Conservation (phyloP, 1,139 yeast genomes). For the Groenewaldozyma sp. region DNA sequence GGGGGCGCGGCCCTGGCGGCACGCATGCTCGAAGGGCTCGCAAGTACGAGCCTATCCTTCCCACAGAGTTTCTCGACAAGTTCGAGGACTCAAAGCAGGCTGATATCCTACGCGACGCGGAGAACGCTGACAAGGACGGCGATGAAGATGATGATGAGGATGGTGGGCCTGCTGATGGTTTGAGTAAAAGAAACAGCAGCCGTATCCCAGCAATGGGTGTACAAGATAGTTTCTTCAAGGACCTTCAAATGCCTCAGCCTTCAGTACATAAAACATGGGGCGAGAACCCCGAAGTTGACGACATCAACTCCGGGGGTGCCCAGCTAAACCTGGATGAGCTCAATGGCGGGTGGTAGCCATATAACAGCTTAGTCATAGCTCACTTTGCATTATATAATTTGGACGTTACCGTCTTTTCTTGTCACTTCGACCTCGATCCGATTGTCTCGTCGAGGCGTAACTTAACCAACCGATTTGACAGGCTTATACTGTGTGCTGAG, state of each 20-base stretch:
- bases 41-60: slow-evolving; percentile 31
- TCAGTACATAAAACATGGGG: slow-evolving; percentile 26
- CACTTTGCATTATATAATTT: too few species aligned
- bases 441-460: too few species aligned
- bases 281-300: slow-evolving; percentile 17
- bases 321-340: slow-evolving; percentile 17
- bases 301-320: slow-evolving; percentile 12
- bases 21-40: slow-evolving; percentile 28
- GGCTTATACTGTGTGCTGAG: too few species aligned
- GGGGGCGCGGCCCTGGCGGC: slow-evolving; percentile 37
- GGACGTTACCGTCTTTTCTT: too few species aligned
- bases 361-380: too few species aligned
- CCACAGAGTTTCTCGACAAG: slow-evolving; percentile 32
- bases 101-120: slow-evolving; percentile 2
- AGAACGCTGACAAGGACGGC: not conserved
- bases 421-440: too few species aligned
- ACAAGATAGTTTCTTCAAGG: slow-evolving; percentile 19
- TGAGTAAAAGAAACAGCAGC: too few species aligned
- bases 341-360: slow-evolving; percentile 13
- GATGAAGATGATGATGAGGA: slow-evolving; percentile 3
- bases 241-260: slow-evolving; percentile 21
- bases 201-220: slow-evolving; percentile 1
- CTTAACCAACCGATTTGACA: too few species aligned
- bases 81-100: slow-evolving; percentile 21
- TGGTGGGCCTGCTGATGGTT: slow-evolving; percentile 4